Percentiles rank a stretch among this genome's conserved stretches.
Evolutionary conservation across 176 grass and related monocot species (phyloP).

Genomic region (Eleusine coracana): DNA sequence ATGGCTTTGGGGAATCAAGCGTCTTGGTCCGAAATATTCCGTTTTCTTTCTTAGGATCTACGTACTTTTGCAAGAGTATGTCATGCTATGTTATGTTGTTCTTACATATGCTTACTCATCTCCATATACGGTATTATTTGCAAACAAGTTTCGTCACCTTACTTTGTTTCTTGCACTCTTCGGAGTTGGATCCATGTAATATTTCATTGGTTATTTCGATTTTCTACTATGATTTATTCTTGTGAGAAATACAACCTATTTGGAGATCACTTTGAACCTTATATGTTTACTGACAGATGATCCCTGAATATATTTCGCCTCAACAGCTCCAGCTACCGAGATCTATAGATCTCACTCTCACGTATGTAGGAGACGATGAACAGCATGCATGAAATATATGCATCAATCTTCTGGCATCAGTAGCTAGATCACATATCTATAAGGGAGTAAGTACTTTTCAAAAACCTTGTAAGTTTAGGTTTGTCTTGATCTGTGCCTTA

Average conservation of each 20-base stretch:
- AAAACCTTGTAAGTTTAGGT: neutral
- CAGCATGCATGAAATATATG: conserved; percentile 31
- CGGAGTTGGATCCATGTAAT: conserved; percentile 21
- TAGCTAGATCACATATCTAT: neutral
- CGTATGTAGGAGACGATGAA: neutral
- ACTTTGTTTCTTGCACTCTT: conserved; percentile 23
- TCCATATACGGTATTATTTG: neutral
- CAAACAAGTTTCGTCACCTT: conserved; percentile 18
- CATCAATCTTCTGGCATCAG: neutral
- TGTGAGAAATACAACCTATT: neutral
- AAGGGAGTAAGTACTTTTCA: neutral
- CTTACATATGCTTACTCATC: conserved; percentile 24
- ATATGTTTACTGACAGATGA: conserved; percentile 36
- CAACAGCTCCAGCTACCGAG: neutral
- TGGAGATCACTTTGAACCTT: neutral
- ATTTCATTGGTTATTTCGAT: conserved; percentile 7
- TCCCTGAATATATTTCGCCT: neutral
- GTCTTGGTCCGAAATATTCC: conserved; percentile 60
- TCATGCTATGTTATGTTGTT: conserved; percentile 34
- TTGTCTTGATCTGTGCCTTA: neutral
- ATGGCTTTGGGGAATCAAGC: conserved; percentile 72
- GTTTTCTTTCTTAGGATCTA: conserved; percentile 47
- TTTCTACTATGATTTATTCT: conserved; percentile 1
- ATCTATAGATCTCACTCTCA: neutral
- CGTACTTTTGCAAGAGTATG: conserved; percentile 50